Evolutionary conservation across 2,329 filamentous ascomycete genomes (phyloP).

Genomic region (Scolecobasidium constrictum): DNA sequence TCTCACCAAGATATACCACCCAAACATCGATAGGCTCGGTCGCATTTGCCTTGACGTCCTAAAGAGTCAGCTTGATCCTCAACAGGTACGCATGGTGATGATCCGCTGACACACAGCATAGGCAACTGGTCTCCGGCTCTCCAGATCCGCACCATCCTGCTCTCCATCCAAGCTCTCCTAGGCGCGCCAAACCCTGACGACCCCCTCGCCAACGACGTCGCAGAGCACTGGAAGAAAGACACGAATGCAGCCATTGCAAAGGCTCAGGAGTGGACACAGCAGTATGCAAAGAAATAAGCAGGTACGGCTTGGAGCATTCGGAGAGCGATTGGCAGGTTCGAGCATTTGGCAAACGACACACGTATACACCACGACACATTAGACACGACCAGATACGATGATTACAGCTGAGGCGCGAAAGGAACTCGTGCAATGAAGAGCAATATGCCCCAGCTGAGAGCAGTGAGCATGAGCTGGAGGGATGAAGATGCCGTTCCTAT

Average conservation of each 20-base stretch:
- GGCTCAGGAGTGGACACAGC: conserved; percentile 81
- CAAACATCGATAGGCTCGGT: conserved; percentile 95
- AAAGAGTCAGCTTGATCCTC: conserved; percentile 55
- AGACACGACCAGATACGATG: too few relatives aligned
- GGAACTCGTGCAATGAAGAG: too few relatives aligned
- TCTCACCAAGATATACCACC: conserved; percentile 97
- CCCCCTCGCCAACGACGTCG: conserved; percentile 94
- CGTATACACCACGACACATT: too few relatives aligned
- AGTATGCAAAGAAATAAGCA: conserved; percentile 50
- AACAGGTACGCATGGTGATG: conserved; percentile 12
- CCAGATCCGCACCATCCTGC: conserved; percentile 95
- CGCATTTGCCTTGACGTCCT: conserved; percentile 95
- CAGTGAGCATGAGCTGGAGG: too few relatives aligned
- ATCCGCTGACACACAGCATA: conserved; percentile 26
- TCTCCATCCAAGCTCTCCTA: conserved; percentile 93
- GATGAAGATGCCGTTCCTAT: too few relatives aligned
- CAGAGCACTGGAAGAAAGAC: conserved; percentile 96
- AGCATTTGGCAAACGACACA: too few relatives aligned
- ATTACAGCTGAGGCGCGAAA: too few relatives aligned
- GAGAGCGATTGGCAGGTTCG: too few relatives aligned
- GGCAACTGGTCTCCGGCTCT: conserved; percentile 98
- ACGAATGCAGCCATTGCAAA: conserved; percentile 87
- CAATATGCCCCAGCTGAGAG: too few relatives aligned
- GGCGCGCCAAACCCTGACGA: conserved; percentile 97
- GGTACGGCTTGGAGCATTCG: too few relatives aligned